Evolutionary conservation across 2,329 filamentous ascomycete species (phyloP).

Genomic region (Trichoderma brevicompactum): DNA sequence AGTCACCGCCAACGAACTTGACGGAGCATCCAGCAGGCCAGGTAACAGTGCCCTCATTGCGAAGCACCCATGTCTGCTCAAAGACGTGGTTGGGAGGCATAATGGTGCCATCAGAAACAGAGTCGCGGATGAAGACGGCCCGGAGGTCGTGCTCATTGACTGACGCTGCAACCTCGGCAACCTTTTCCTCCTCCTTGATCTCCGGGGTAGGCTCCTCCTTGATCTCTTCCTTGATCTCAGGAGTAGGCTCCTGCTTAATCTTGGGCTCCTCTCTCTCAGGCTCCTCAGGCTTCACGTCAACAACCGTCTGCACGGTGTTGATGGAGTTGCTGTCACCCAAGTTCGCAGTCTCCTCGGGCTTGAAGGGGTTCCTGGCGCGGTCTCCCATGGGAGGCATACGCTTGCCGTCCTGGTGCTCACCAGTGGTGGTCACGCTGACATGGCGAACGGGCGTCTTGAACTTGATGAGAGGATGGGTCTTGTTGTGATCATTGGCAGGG

Average conservation of each 20-base stretch:
- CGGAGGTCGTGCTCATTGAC: slow-evolving; percentile 44
- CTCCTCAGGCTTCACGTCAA: slow-evolving; percentile 69
- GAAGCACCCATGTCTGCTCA: slow-evolving; percentile 87
- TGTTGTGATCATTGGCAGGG: slow-evolving; percentile 84
- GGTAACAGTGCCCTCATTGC: slow-evolving; percentile 75
- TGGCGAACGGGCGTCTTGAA: slow-evolving; percentile 91
- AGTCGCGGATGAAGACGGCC: slow-evolving; percentile 76
- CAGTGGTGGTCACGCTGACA: slow-evolving; percentile 82
- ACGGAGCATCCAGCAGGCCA: slow-evolving; percentile 93
- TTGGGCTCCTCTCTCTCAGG: slow-evolving; percentile 38
- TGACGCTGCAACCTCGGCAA: slow-evolving; percentile 28
- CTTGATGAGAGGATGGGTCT: slow-evolving; percentile 95
- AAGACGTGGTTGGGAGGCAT: slow-evolving; percentile 75
- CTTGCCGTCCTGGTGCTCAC: slow-evolving; percentile 72
- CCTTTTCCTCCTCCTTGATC: slow-evolving; percentile 31
- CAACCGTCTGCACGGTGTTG: slow-evolving; percentile 69
- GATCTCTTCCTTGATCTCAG: not conserved
- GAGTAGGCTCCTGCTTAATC: slow-evolving; percentile 34
- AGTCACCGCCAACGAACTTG: slow-evolving; percentile 90
- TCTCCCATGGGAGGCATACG: slow-evolving; percentile 75
- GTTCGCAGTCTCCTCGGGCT: slow-evolving; percentile 50
- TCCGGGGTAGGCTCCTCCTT: slow-evolving; percentile 31
- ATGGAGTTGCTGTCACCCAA: slow-evolving; percentile 54
- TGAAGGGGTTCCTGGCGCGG: slow-evolving; percentile 47
- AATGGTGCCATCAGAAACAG: slow-evolving; percentile 75